Base-by-base conservation (phyloP, 2,329 filamentous ascomycete genomes). In the Chaetomium olivaceum region DNA sequence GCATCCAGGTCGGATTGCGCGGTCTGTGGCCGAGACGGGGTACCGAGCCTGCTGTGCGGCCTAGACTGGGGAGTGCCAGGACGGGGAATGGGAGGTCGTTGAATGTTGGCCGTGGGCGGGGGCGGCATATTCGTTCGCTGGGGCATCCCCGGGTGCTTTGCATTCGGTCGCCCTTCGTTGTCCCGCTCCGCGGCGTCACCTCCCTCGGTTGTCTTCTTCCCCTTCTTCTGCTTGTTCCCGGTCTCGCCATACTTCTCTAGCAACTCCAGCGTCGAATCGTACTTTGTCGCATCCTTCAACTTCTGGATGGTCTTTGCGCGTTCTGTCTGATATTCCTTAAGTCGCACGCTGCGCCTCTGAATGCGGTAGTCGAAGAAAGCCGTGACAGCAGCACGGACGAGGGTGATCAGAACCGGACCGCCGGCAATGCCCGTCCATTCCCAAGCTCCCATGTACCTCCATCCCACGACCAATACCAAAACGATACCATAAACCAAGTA, bases 231-330 rank as follows among this genome's bases (percentile, higher is more conserved):
- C 73, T 81, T 80, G 72, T 83, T 80, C 68, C 89, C 87, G 23
- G 83, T 81, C 11, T 87, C 91, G 43, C 93, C 93, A 76, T 99
- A 99, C 74, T 98, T 99, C 74, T 98, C 92, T 12, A 99, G 85
- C 66, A 99, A 80, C 75, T 97, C 88, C 74, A 96, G 87, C 1
- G 95, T 99, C 36, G 93, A 95, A 78, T 98, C 92, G 80, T 97
- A 99, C 77, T 91, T 97, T 39, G 95, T 99, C 29, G 93, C 93
- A 65, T 90, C 89, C 79, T 99, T 99, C 69, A 99, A 87, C 78
- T 93, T 93, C 76, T 96, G 90, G 70, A 99, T 98, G 1, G 93
- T 97, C 72, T 88, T 88, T 66, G 91, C 87, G 62, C 94, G 88
- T 77, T 97, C 91, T 62, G 87, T 86, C 73, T 93, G 88, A 43